Evolutionary conservation across 495 filamentous ascomycete genomes (phyloP).

Genomic region (Penicillium dipodomyicola): DNA sequence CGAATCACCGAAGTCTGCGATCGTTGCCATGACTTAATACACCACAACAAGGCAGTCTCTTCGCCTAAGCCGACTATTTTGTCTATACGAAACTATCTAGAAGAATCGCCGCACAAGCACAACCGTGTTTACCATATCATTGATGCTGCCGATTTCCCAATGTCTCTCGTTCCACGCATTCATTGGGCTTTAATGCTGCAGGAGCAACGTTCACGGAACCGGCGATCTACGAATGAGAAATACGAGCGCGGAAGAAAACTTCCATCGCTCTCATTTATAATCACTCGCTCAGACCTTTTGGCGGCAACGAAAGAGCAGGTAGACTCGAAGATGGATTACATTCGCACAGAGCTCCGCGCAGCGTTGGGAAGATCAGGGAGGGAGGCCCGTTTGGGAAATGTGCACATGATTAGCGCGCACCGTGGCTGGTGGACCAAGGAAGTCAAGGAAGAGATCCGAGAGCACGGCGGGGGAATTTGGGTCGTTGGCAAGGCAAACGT

Average conservation of each 20-base stretch:
- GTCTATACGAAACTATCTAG: conserved; percentile 75
- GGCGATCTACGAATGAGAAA: conserved; percentile 61
- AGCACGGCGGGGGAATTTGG: conserved; percentile 85
- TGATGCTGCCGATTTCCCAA: conserved; percentile 96
- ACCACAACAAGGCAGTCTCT: conserved; percentile 67
- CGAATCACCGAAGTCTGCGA: conserved; percentile 61
- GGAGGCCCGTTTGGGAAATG: conserved; percentile 73
- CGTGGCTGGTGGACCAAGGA: conserved; percentile 84
- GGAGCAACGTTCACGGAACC: conserved; percentile 71
- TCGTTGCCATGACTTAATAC: conserved; percentile 76
- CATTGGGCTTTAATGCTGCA: conserved; percentile 56
- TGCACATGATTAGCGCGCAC: conserved; percentile 79
- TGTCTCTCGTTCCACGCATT: conserved; percentile 76
- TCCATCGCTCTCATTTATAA: conserved; percentile 74
- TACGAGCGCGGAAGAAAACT: conserved; percentile 62
- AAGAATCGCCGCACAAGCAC: conserved; percentile 76
- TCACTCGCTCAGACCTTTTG: conserved; percentile 84
- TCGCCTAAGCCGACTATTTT: conserved; percentile 75
- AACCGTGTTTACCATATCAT: conserved; percentile 97
- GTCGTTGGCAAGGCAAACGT: conserved; percentile 98
- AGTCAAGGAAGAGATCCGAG: conserved; percentile 78
- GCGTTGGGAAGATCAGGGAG: conserved; percentile 60
- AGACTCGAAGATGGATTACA: conserved; percentile 76
- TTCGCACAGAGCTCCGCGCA: conserved; percentile 69
- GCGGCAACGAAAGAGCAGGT: conserved; percentile 77